Conservation (phyloP, 192 early-diverging fungal species). For the Coemansia sp. region DNA sequence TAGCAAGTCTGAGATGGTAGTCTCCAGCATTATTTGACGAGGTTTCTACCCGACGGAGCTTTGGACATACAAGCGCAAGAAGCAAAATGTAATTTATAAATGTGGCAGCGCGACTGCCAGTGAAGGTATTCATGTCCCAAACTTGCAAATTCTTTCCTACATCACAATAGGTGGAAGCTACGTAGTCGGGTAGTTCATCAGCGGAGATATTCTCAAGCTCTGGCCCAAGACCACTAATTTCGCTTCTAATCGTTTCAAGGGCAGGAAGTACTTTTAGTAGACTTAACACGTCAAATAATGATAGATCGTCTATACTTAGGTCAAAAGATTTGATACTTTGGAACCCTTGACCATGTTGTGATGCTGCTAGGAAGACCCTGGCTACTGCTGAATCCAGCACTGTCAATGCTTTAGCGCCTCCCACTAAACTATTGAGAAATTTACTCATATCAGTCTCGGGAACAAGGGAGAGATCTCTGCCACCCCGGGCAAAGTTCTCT, state of each 20-base stretch:
- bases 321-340: not conserved
- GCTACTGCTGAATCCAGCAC: not conserved
- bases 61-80: not conserved
- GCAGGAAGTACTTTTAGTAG: not conserved
- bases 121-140: not conserved
- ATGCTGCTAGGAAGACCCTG: not conserved
- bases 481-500: fast-evolving
- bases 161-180: not conserved
- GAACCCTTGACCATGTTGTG: not conserved
- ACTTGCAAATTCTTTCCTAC: not conserved
- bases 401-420: not conserved
- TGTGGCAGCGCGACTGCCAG: not conserved
- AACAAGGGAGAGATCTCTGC: no score
- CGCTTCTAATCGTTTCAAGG: not conserved
- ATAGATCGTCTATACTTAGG: not conserved
- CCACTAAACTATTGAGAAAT: not conserved
- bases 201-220: not conserved
- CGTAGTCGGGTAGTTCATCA: not conserved
- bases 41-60: not conserved
- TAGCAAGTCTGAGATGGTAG: not conserved
- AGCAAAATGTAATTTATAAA: not conserved
- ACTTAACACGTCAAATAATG: not conserved
- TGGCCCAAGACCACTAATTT: not conserved
- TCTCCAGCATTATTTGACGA: no score
- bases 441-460: not conserved